These are phyloP conservation scores for Sporothrix globosa DNA, from an alignment of 2,329 filamentous ascomycete genomes.

Conservation along the genomic window DNA sequence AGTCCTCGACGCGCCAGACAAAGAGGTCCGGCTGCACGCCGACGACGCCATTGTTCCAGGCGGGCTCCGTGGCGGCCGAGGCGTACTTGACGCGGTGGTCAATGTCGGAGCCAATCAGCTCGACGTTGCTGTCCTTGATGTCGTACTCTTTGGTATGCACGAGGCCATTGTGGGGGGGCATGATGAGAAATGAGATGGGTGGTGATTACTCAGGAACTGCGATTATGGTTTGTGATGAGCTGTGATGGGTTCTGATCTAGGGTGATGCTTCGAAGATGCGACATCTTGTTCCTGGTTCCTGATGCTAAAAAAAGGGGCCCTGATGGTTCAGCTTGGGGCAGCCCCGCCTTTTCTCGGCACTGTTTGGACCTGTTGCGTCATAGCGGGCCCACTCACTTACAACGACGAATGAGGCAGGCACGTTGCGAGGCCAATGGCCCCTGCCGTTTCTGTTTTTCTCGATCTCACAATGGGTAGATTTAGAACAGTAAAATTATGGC, in stretches of 20 bases:
- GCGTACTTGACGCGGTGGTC: conserved; percentile 71
- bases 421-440: neutral
- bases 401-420: conserved; percentile 16
- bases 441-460: too few species aligned
- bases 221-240: neutral
- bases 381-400: conserved; percentile 21
- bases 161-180: conserved; percentile 65
- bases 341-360: neutral
- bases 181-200: conserved; percentile 39
- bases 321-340: conserved; percentile 20
- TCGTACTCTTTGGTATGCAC: conserved; percentile 67
- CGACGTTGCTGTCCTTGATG: conserved; percentile 69
- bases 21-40: conserved; percentile 58
- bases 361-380: conserved; percentile 14
- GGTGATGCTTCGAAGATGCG: neutral
- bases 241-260: neutral
- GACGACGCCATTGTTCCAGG: conserved; percentile 64
- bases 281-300: conserved; percentile 17
- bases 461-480: too few species aligned
- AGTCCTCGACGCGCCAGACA: conserved; percentile 70
- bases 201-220: neutral
- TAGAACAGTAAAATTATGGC: too few species aligned
- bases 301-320: conserved; percentile 7
- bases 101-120: conserved; percentile 64
- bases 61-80: conserved; percentile 66